Evolutionary conservation across 805 yeast genomes (phyloP).

Genomic region (Candida dendrica): DNA sequence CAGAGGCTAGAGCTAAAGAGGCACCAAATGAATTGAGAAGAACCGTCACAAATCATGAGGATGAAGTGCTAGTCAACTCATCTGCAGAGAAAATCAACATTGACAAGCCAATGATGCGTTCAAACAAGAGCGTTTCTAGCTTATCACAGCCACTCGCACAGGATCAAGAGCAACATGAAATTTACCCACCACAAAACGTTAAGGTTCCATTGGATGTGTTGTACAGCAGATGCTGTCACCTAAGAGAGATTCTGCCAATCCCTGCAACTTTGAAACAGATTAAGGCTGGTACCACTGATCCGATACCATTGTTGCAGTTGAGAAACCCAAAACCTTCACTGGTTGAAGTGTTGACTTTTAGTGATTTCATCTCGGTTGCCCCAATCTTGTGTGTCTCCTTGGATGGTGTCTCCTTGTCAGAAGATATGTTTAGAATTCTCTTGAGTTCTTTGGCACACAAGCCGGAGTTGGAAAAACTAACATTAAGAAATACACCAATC

Average conservation of each 20-base stretch:
- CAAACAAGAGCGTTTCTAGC: constrained; percentile 20
- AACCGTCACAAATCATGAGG: constrained; percentile 26
- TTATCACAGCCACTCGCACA: constrained; percentile 17
- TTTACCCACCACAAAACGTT: constrained; percentile 22
- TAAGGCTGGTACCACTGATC: constrained; percentile 67
- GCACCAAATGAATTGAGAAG: constrained; percentile 24
- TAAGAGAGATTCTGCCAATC: constrained; percentile 85
- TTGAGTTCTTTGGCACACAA: constrained; percentile 58
- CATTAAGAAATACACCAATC: constrained; percentile 73
- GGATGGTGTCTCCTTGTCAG: constrained; percentile 71
- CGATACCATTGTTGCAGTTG: constrained; percentile 68
- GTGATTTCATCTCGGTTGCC: constrained; percentile 81
- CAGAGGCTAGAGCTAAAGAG: constrained; percentile 27
- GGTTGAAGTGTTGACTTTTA: constrained; percentile 79
- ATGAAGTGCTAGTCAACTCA: constrained; percentile 27
- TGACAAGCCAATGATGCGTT: constrained; percentile 36
- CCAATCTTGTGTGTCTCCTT: constrained; percentile 72
- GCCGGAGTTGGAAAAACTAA: constrained; percentile 59
- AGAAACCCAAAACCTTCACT: constrained; percentile 84
- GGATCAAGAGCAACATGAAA: constrained; percentile 16
- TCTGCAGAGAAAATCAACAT: constrained; percentile 29
- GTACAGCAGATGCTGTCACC: constrained; percentile 88
- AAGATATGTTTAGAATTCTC: constrained; percentile 67
- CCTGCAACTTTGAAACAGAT: constrained; percentile 83
- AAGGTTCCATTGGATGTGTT: constrained; percentile 54